Evolutionary conservation across 768 basidiomycete species (phyloP).

Genomic region (Boletus huronensis): DNA sequence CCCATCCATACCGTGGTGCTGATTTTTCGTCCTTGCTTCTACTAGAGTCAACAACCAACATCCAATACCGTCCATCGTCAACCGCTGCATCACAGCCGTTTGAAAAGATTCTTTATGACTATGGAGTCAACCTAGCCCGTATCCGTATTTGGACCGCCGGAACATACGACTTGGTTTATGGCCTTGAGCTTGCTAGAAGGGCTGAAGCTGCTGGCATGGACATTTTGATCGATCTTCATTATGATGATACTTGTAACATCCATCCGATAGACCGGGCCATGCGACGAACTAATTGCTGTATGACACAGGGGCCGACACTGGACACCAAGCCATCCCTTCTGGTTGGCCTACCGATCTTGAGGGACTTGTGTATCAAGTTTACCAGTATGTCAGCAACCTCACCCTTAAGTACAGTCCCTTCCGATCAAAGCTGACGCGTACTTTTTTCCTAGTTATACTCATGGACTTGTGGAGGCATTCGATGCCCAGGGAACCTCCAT

Average conservation of each 20-base stretch:
- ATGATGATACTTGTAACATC: slow-evolving; percentile 9
- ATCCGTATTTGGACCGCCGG: slow-evolving; percentile 13
- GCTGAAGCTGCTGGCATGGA: slow-evolving; percentile 12
- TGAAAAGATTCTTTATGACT: slow-evolving; percentile 4
- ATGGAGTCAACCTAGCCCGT: slow-evolving; percentile 15
- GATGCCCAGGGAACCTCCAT: slow-evolving; percentile 8
- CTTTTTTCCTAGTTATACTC: slow-evolving; percentile 3
- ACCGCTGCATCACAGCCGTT: slow-evolving; percentile 1
- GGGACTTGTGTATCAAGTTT: slow-evolving; percentile 1
- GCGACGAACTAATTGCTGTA: background rate
- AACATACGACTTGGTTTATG: slow-evolving; percentile 10
- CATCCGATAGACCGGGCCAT: background rate
- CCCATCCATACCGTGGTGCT: slow-evolving; percentile 5
- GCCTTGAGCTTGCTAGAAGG: slow-evolving; percentile 10
- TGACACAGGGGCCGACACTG: slow-evolving; percentile 6
- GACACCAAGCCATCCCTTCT: slow-evolving; percentile 7
- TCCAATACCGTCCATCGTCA: background rate
- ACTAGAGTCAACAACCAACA: slow-evolving; percentile 5
- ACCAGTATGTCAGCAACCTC: slow-evolving; percentile 1
- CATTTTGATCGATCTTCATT: slow-evolving; percentile 10
- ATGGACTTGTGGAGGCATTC: slow-evolving; percentile 3
- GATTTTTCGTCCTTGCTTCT: slow-evolving; percentile 18
- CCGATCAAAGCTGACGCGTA: background rate
- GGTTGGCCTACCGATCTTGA: slow-evolving; percentile 15
- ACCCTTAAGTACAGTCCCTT: too few species aligned